Percentiles rank a stretch among this genome's conserved stretches.
Evolutionary conservation across 495 filamentous ascomycete genomes (phyloP).

Genomic region (Hypoxylon lenormandii): DNA sequence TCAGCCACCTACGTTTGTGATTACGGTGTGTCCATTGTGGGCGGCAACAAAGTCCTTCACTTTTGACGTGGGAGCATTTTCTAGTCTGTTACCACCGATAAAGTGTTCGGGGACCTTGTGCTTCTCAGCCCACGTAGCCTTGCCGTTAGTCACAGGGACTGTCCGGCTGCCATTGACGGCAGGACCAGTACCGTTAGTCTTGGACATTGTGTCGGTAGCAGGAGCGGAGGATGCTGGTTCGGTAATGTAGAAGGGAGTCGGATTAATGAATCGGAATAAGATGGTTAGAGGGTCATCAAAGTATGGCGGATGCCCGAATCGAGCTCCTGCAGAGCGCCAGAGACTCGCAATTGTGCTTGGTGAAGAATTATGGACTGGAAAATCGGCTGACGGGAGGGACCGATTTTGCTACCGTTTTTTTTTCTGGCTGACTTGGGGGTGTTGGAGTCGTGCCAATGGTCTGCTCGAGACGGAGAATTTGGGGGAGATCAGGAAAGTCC

Average conservation of each 20-base stretch:
- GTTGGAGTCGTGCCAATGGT: conserved; percentile 17
- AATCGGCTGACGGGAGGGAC: conserved; percentile 23
- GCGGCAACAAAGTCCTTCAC: conserved; percentile 94
- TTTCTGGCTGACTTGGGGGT: conserved; percentile 17
- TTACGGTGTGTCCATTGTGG: conserved; percentile 94
- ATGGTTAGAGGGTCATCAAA: conserved; percentile 47
- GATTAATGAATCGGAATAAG: conserved; percentile 42
- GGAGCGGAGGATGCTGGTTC: conserved; percentile 39
- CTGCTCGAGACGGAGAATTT: conserved; percentile 14
- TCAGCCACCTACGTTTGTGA: conserved; percentile 80
- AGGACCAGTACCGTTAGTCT: conserved; percentile 64
- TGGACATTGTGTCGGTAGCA: conserved; percentile 54
- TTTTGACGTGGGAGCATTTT: conserved; percentile 77
- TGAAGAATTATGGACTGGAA: conserved; percentile 14
- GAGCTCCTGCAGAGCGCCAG: conserved; percentile 43
- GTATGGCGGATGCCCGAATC: conserved; percentile 44
- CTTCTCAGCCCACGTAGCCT: conserved; percentile 74
- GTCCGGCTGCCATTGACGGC: conserved; percentile 51
- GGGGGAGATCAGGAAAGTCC: conserved; percentile 2
- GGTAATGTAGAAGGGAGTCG: conserved; percentile 22
- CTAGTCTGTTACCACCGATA: conserved; percentile 90
- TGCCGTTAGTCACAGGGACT: conserved; percentile 63
- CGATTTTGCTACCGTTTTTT: conserved; percentile 27
- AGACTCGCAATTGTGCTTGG: conserved; percentile 42
- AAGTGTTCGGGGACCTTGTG: conserved; percentile 89